These are phyloP conservation scores for Metarhizium humberi DNA, from an alignment of 2,329 filamentous ascomycete species.

Conservation along the genomic window DNA sequence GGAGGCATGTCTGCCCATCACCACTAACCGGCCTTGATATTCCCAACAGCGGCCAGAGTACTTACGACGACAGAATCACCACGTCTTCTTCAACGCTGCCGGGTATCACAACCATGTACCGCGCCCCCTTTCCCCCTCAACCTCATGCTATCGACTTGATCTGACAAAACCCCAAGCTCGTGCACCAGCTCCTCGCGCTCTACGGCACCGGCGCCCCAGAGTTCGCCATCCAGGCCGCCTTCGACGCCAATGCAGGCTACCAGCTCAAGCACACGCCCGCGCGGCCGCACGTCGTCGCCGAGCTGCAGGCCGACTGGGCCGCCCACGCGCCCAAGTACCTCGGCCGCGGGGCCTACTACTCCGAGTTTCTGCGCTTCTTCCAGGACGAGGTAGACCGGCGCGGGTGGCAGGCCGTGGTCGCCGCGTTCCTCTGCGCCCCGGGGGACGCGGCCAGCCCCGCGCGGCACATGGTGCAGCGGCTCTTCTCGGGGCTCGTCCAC, in stretches of 20 bases:
- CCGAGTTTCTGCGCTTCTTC: conserved; percentile 70
- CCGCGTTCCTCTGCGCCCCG: conserved; percentile 56
- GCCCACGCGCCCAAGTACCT: conserved; percentile 46
- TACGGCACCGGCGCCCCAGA: conserved; percentile 65
- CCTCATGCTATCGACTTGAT: neutral
- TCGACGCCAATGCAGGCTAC: conserved; percentile 54
- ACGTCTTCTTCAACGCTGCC: conserved; percentile 69
- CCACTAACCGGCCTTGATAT: too few relatives aligned
- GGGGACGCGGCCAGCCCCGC: conserved; percentile 39
- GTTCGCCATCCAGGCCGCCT: conserved; percentile 51
- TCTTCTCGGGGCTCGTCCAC: conserved; percentile 64
- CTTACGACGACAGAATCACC: conserved; percentile 35
- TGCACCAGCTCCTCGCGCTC: conserved; percentile 66
- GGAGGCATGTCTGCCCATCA: conserved; percentile 29
- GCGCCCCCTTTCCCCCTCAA: neutral
- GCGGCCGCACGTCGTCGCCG: conserved; percentile 40
- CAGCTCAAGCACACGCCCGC: conserved; percentile 46
- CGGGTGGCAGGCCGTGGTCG: conserved; percentile 49
- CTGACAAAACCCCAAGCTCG: conserved; percentile 34
- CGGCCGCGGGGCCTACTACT: conserved; percentile 54
- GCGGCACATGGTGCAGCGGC: conserved; percentile 58
- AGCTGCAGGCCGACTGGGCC: conserved; percentile 44
- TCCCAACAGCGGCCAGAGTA: too few relatives aligned
- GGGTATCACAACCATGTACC: conserved; percentile 75
- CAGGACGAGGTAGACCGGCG: conserved; percentile 59